These are phyloP conservation scores for Podospora pseudoanserina DNA, from an alignment of 495 filamentous ascomycete species.

Conservation along the genomic window DNA sequence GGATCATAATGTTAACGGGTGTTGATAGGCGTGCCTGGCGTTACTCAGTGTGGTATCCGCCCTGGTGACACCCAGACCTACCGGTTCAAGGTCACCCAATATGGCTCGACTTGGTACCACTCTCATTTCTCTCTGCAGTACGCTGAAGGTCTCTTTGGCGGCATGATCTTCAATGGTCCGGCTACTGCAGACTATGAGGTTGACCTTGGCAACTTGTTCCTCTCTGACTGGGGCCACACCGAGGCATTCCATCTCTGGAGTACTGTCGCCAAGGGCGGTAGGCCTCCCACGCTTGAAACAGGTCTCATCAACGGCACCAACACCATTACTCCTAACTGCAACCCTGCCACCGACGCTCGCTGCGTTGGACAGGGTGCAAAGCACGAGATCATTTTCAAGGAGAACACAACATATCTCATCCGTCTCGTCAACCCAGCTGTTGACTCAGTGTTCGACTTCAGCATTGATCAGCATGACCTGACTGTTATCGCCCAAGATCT, in stretches of 20 bases:
- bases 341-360: slow-evolving; percentile 16
- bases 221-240: slow-evolving; percentile 27
- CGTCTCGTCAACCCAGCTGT: slow-evolving; percentile 52
- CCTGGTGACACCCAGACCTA: slow-evolving; percentile 32
- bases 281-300: slow-evolving; percentile 31
- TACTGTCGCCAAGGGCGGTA: slow-evolving; percentile 24
- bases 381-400: slow-evolving; percentile 35
- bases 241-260: slow-evolving; percentile 32
- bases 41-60: slow-evolving; percentile 34
- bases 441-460: slow-evolving; percentile 35
- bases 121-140: slow-evolving; percentile 50
- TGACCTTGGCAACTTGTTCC: slow-evolving; percentile 15
- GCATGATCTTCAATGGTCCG: slow-evolving; percentile 52
- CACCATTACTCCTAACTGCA: slow-evolving; percentile 37
- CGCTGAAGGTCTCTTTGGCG: slow-evolving; percentile 40
- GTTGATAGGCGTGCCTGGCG: slow-evolving; percentile 20
- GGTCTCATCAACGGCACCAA: slow-evolving; percentile 37
- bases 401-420: slow-evolving; percentile 45
- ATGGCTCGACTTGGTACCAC: slow-evolving; percentile 45
- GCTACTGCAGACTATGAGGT: slow-evolving; percentile 43
- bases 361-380: slow-evolving; percentile 33
- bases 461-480: slow-evolving; percentile 51
- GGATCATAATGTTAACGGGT: too few relatives aligned
- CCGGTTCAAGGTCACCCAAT: slow-evolving; percentile 26
- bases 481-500: slow-evolving; percentile 51